Conservation (phyloP, 73 alveolate genomes). For the Tetrahymena elliotti region DNA sequence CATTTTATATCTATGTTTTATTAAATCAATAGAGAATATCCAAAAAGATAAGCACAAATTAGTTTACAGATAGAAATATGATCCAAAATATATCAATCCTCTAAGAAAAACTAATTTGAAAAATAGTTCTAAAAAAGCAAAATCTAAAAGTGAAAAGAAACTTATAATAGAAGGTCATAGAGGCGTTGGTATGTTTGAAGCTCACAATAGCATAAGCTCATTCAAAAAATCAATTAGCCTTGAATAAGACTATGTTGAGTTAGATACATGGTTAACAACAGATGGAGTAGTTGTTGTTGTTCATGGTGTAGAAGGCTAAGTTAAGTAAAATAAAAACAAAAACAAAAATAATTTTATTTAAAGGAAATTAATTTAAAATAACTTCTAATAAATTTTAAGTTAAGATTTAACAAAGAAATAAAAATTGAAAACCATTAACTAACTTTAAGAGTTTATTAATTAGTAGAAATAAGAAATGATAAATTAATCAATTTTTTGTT, state of each 20-base stretch:
- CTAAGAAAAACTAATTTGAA: neutral
- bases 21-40: neutral
- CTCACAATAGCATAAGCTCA: neutral
- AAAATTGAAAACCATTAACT: too few relatives aligned
- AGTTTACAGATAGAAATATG: neutral
- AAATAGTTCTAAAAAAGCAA: neutral
- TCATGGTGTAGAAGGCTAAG: neutral
- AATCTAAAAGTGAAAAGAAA: neutral
- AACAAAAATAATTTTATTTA: too few relatives aligned
- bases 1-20: neutral
- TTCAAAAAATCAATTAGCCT: neutral
- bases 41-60: neutral
- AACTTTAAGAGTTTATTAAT: too few relatives aligned
- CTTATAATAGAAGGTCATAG: neutral
- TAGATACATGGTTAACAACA: neutral
- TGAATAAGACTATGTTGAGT: neutral
- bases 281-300: neutral
- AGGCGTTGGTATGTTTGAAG: neutral
- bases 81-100: neutral
- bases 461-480: too few relatives aligned
- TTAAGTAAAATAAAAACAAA: neutral
- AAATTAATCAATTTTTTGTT: too few relatives aligned
- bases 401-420: too few relatives aligned
- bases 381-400: too few relatives aligned
- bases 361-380: too few relatives aligned